Evolutionary conservation across 2,329 filamentous ascomycete genomes (phyloP).

Genomic region (Pezizomycotina sp.): DNA sequence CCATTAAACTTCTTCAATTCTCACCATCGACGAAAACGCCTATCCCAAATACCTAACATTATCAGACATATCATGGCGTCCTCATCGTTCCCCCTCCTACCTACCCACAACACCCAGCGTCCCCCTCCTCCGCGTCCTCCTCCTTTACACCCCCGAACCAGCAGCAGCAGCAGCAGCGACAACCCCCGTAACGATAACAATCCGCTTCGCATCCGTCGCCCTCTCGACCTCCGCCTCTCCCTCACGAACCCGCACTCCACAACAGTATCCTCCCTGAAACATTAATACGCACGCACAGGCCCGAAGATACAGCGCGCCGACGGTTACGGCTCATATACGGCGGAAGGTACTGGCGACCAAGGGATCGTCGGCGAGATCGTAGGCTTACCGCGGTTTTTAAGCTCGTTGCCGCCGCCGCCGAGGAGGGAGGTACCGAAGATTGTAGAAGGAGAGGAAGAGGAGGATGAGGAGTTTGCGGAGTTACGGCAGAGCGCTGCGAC

Average conservation of each 20-base stretch:
- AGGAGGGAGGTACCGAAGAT: conserved; percentile 20
- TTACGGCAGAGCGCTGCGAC: conserved; percentile 5
- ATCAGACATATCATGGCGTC: no score
- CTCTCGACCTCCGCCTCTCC: conserved; percentile 70
- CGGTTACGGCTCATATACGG: conserved; percentile 80
- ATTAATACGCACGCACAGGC: conserved; percentile 60
- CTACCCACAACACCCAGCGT: no score
- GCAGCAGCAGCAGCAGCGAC: conserved; percentile 9
- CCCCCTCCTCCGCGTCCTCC: conserved; percentile 8
- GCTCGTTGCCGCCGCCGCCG: conserved; percentile 33
- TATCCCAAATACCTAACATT: no score
- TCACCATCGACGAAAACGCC: no score
- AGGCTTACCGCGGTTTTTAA: conserved; percentile 44
- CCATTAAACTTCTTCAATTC: no score
- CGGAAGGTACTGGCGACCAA: conserved; percentile 65
- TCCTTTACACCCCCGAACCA: conserved; percentile 1
- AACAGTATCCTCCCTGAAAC: conserved; percentile 64
- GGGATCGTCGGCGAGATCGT: conserved; percentile 53
- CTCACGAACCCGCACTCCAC: conserved; percentile 51
- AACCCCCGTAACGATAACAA: conserved; percentile 52
- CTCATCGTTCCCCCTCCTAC: no score
- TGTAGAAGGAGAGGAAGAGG: conserved; percentile 20
- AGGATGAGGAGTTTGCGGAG: neutral
- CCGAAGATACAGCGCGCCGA: conserved; percentile 43
- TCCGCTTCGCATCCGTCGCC: conserved; percentile 68